Conservation (phyloP, 257 asterid genomes). For the Coffea canephora region DNA sequence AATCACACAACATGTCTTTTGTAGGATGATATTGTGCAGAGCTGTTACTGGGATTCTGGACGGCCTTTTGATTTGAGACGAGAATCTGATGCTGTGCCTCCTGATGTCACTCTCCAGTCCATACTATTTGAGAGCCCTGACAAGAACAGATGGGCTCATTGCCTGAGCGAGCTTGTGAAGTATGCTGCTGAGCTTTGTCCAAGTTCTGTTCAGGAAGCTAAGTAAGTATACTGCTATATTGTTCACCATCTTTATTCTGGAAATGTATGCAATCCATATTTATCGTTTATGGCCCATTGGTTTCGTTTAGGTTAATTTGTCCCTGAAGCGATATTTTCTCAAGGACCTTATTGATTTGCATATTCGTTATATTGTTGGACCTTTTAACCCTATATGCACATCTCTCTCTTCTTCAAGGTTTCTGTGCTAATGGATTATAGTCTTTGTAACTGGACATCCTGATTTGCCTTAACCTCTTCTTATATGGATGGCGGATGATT, state of each 20-base stretch:
- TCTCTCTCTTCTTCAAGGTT: neutral
- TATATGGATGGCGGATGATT: neutral
- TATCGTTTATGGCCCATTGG: neutral
- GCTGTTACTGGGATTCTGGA: conserved; percentile 96
- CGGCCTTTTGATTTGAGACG: conserved; percentile 93
- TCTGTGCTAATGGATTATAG: neutral
- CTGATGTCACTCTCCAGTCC: conserved; percentile 93
- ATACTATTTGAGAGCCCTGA: conserved; percentile 94
- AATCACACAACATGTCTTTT: conserved; percentile 20
- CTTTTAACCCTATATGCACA: neutral
- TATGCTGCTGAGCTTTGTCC: conserved; percentile 95
- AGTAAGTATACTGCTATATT: conserved; percentile 46
- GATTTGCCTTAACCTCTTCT: neutral
- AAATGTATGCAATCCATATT: neutral
- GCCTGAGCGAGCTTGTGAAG: conserved; percentile 90
- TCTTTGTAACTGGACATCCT: neutral
- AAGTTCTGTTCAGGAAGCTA: conserved; percentile 90
- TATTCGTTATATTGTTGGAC: neutral
- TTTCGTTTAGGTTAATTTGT: neutral
- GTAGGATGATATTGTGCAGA: conserved; percentile 98
- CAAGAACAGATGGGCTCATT: conserved; percentile 97
- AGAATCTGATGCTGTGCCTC: conserved; percentile 93
- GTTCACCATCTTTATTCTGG: neutral
- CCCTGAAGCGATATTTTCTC: neutral
- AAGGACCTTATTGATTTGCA: neutral